These are phyloP conservation scores for Pseudonitzschia pungens DNA, from an alignment of 108 stramenopile species.

Conservation along the genomic window DNA sequence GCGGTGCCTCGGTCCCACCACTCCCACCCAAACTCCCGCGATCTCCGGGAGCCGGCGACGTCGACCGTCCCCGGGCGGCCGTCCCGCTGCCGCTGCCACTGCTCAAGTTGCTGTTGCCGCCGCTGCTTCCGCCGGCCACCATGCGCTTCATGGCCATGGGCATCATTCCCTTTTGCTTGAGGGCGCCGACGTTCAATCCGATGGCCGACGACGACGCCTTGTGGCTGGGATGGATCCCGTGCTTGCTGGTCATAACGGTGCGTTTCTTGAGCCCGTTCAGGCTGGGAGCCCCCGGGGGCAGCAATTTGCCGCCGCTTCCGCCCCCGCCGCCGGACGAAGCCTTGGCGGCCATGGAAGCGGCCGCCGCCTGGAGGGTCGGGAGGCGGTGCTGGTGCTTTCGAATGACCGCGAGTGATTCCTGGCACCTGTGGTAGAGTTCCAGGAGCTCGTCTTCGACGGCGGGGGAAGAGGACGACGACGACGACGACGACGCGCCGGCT, in stretches of 20 bases:
- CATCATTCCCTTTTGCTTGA: background rate
- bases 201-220: background rate
- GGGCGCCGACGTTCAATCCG: background rate
- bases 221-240: constrained; percentile 12
- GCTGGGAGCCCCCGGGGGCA: constrained; percentile 23
- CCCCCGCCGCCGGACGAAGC: too few relatives aligned
- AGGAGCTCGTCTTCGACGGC: constrained; percentile 3
- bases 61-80: too few relatives aligned
- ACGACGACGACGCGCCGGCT: too few relatives aligned
- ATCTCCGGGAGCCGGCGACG: too few relatives aligned
- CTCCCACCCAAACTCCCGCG: too few relatives aligned
- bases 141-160: constrained; percentile 8
- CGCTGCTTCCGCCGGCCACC: too few relatives aligned
- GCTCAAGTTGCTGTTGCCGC: too few relatives aligned
- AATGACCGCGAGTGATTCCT: constrained; percentile 15
- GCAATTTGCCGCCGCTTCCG: background rate
- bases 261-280: constrained; percentile 7
- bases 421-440: constrained; percentile 24
- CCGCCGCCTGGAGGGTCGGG: background rate
- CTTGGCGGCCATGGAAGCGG: too few relatives aligned
- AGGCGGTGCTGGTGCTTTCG: constrained; percentile 19
- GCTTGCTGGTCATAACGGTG: constrained; percentile 3
- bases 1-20: constrained; percentile 20
- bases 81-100: too few relatives aligned
- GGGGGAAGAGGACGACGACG: background rate